Evolutionary conservation across 2,329 filamentous ascomycete genomes (phyloP).

Genomic region (Neoarthrinium moseri): DNA sequence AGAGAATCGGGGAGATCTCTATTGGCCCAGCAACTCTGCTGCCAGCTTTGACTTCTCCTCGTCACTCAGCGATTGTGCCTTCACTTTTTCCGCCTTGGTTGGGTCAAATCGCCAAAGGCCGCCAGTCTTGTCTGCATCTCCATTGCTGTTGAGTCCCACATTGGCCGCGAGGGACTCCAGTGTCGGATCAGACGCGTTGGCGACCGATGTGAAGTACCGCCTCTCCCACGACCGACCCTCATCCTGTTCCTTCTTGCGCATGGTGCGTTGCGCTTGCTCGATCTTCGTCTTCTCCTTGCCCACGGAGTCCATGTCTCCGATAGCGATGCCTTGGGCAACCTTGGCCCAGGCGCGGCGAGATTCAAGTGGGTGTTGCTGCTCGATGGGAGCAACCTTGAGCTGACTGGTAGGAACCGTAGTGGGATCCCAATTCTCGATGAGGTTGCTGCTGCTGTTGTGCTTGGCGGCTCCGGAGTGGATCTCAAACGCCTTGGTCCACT

Average conservation of each 20-base stretch:
- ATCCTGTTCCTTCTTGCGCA: slow-evolving; percentile 51
- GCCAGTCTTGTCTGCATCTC: slow-evolving; percentile 60
- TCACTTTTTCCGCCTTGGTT: slow-evolving; percentile 42
- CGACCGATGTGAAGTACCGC: slow-evolving; percentile 69
- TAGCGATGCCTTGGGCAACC: slow-evolving; percentile 70
- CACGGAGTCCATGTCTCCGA: slow-evolving; percentile 72
- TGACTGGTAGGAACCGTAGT: slow-evolving; percentile 19
- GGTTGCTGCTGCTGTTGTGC: slow-evolving; percentile 26
- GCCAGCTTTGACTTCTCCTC: slow-evolving; percentile 38
- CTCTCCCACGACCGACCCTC: slow-evolving; percentile 78
- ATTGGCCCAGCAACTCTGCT: slow-evolving; percentile 30
- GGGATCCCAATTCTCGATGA: slow-evolving; percentile 39
- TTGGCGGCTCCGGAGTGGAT: slow-evolving; percentile 27
- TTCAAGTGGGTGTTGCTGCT: slow-evolving; percentile 77
- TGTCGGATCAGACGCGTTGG: slow-evolving; percentile 37
- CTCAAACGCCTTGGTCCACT: slow-evolving; percentile 42
- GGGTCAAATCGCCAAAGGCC: slow-evolving; percentile 58
- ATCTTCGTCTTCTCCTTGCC: slow-evolving; percentile 74
- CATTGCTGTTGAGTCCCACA: slow-evolving; percentile 47
- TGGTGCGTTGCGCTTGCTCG: slow-evolving; percentile 76
- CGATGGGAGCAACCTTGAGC: slow-evolving; percentile 46
- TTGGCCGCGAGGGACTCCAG: slow-evolving; percentile 43
- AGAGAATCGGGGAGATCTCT: too few relatives aligned
- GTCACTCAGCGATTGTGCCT: slow-evolving; percentile 26
- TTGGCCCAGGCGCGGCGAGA: slow-evolving; percentile 77